These are phyloP conservation scores for Thozetella sp. DNA, from an alignment of 495 filamentous ascomycete genomes.

Conservation along the genomic window DNA sequence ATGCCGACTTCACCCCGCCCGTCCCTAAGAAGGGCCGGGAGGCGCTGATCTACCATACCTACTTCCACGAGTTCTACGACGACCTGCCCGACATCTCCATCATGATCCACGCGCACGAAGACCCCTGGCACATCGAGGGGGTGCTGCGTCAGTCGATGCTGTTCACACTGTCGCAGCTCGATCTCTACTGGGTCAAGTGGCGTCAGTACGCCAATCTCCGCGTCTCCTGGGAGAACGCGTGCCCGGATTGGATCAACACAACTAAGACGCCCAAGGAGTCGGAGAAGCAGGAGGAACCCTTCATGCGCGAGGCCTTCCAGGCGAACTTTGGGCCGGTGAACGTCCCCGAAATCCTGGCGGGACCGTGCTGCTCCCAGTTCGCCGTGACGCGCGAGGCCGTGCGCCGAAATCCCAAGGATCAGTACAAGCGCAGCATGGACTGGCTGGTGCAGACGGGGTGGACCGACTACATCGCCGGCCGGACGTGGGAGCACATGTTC, in stretches of 20 bases:
- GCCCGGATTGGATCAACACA: conserved; percentile 56
- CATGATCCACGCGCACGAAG: conserved; percentile 71
- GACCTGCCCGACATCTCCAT: conserved; percentile 65
- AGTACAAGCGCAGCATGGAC: conserved; percentile 66
- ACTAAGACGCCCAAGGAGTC: conserved; percentile 53
- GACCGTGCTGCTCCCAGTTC: conserved; percentile 73
- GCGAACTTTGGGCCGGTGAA: conserved; percentile 22
- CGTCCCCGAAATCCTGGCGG: conserved; percentile 55
- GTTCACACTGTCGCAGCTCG: conserved; percentile 43
- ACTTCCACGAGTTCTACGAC: conserved; percentile 74
- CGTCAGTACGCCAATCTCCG: conserved; percentile 54
- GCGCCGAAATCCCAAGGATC: conserved; percentile 55
- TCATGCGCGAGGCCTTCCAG: conserved; percentile 40
- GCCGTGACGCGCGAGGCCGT: conserved; percentile 58
- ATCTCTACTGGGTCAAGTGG: conserved; percentile 35
- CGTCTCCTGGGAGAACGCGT: conserved; percentile 52
- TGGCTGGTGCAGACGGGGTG: conserved; percentile 67
- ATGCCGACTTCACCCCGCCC: conserved; percentile 62
- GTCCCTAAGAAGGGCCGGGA: conserved; percentile 75
- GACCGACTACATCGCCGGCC: conserved; percentile 67
- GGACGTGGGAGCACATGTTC: conserved; percentile 79
- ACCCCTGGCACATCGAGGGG: conserved; percentile 66
- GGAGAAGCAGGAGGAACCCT: conserved; percentile 62
- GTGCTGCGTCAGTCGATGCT: conserved; percentile 40
- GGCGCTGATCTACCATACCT: conserved; percentile 74